Evolutionary conservation across 2,329 filamentous ascomycete species (phyloP), one percentile per base, ranked within the genome.

Genomic region (Trichoderma simmonsii): DNA sequence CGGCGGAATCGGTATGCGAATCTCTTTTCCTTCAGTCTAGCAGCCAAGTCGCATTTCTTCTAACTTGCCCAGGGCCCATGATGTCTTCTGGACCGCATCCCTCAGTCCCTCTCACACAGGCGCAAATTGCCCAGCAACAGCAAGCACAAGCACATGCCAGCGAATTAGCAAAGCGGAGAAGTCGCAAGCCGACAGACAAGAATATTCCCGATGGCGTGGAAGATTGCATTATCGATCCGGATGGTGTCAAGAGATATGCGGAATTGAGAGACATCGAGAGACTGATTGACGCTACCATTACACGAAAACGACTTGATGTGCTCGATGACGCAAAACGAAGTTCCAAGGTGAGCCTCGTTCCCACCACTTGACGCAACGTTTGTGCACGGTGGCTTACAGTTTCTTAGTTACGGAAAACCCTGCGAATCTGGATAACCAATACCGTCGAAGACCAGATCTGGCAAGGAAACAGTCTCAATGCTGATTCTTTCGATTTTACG

Each of bases 401-500:
- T 12, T 18, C 28, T 6, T 66, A 93, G 88, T 89, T 93, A 75
- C 92, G 91, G 81, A 93, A 92, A 79, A 97, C 94, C 3, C 86
- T 99, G 81, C 92, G 95, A 74, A 89, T 99, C 74, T 98, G 94
- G 94, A 91, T 99, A 77, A 95, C 91, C 78, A 99, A 99, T 82
- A 97, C 94, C 1, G 94, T 92, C 39, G 94, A 98, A 81, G 93
- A 96, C 78, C 96, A 99, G 83, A 91, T 92, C 36, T 98, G 96
- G 96, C 96, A 99, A 82, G 87, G 86, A 51, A 89, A 86, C 76
- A 86, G 85, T 54, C 85, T 92, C 73, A 91, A 91, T 73, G 87
- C 91, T 12, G 91, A 95, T 79, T 89, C 89, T 43, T 96, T 96
- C 75, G 94, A 97, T 79, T 95, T 97, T 78, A 91, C 90, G 68